Base-by-base conservation (phyloP, 768 basidiomycete species). In the Lactarius sanguifluus region DNA sequence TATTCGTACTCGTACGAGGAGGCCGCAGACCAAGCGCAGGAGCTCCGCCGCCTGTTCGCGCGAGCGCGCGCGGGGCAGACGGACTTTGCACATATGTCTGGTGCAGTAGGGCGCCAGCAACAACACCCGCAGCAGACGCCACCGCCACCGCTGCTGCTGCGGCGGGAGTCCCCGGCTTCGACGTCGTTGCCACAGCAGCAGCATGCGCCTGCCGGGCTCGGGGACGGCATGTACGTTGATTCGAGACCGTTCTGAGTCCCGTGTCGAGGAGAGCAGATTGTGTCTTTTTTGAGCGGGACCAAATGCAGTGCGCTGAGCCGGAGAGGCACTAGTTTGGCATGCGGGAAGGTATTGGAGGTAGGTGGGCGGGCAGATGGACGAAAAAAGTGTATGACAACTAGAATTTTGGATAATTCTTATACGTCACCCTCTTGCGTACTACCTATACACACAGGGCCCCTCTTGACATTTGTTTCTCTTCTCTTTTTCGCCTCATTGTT, bases 1-100 rank as follows among this genome's bases (percentile, higher is more conserved):
- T 96, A 96, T 74, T 90, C 90, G 72, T 85, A 87, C 71, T 89
- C 92, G 23, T 94, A 93, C 71, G 93, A 93, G 73, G 91, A 94
- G 70, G 88, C 91, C 36, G 90, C 86, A 47, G 91, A 92, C 34
- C 85, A 88, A 72, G 90, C 92, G 3, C 80, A 80, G 43, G 84
- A 89, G 73, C 88, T 96, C 38, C 76, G 78, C 62, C 78, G 76
- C 12, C 72, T 83, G 71, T 85, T 77, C 80, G 82, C 70, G 65
- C 80, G 66, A 80, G 80, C 79, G 7, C 56, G 72, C 57, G 52
- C 66, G 32, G 80, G 79, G 43, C 81, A 81, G 41, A 72, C 72
- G 23, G 74, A 78, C 36, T 76, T 81, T 64, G 72, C 77, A 54
- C 79, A 82, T 64, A 82, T 82, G 81, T 73, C 74, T 32, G 76